Conservation (phyloP, 176 grass and related monocot species). For the Carex littledalei region DNA sequence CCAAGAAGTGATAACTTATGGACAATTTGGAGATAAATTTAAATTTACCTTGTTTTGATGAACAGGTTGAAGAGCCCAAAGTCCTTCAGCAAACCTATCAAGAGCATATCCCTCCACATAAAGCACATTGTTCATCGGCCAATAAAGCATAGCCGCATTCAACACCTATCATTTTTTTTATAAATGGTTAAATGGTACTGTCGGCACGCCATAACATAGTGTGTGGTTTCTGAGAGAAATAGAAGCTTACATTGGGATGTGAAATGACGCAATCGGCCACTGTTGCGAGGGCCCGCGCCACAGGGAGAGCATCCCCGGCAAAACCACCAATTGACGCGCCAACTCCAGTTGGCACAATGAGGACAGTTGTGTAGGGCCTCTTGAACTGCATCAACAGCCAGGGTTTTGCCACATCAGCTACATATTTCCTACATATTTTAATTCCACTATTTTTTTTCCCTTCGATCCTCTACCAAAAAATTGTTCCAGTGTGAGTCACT, state of each 20-base stretch:
- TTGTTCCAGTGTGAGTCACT: too few species aligned
- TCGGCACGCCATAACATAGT: not conserved
- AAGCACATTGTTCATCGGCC: constrained; percentile 74
- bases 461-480: too few species aligned
- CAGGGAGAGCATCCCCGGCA: constrained; percentile 81
- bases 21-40: not conserved
- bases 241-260: constrained; percentile 67
- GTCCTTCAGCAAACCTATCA: constrained; percentile 67
- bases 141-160: constrained; percentile 89
- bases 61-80: constrained; percentile 75
- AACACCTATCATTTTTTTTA: constrained; percentile 38
- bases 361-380: constrained; percentile 83
- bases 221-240: not conserved
- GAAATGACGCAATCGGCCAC: constrained; percentile 84
- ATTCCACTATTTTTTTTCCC: too few species aligned
- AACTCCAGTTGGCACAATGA: constrained; percentile 79
- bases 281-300: constrained; percentile 47
- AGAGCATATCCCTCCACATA: constrained; percentile 91
- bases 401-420: not conserved
- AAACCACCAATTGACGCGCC: constrained; percentile 77
- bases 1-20: not conserved
- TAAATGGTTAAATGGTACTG: not conserved
- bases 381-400: constrained; percentile 18
- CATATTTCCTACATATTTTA: not conserved
- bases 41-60: constrained; percentile 74